Evolutionary conservation across 495 filamentous ascomycete species (phyloP), one percentile per base, ranked within the genome.

Genomic region (Penicillium goetzii): DNA sequence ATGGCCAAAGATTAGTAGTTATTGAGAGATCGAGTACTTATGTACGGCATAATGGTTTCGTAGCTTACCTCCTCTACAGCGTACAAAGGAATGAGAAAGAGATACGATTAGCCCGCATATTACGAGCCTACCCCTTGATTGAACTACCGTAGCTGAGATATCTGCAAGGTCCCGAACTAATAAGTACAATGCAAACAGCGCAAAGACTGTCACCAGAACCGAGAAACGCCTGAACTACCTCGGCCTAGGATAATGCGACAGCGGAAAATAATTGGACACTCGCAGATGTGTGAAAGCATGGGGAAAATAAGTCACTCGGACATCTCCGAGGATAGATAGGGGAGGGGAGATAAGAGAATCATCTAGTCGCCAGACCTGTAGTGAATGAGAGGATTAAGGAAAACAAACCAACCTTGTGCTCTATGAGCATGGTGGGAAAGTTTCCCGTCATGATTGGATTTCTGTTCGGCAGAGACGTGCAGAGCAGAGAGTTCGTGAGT

Each of bases 351-450:
- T 36, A 40, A 26, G 53, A 38, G 41, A 61, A 59, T 50, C 58
- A 47, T 68, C 45, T 64, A 64, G 52, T 61, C 57, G 62, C 50
- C 60, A 57, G 40, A n/a, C 57, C 59, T 67, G 59, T 55, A 60
- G 55, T 26, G 34, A 68, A 73, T 59, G 71, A 77, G 50, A 74
- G 65, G 69, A 60, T 60, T 70, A 65, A 61, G 65, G 59, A 66
- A 70, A 36, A 19, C 56, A 62, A 74, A 80, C 78, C 72, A 74
- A 80, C 78, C 78, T 80, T 74, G 63, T 67, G 70, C 71, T 71
- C 55, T 56, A 59, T 47, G 65, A 66, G 61, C 62, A 41, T 52
- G 61, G 21, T 59, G 36, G 8, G 8, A 65, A 64, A 62, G 55
- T 60, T 72, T 67, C 47, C 47, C 57, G 55, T 51, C 11, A 65